Percentiles rank a stretch among this genome's conserved stretches.
phyloP scores from a whole-genome alignment of 2,329 filamentous ascomycete genomes.

The Domatiomyces globalis region DNA sequence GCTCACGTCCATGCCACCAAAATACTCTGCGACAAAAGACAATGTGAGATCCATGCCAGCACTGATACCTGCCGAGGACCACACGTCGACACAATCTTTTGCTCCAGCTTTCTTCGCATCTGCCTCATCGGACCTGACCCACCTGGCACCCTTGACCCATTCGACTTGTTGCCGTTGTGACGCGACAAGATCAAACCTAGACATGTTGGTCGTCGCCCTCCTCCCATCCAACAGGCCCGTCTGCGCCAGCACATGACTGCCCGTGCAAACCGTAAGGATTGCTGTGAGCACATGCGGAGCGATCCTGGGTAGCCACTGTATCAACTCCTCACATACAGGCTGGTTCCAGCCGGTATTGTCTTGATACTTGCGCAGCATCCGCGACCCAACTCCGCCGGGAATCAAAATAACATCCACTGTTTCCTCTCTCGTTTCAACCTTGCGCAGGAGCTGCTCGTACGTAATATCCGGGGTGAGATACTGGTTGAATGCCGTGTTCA shows the following conservation, averaged over 20 bases:
- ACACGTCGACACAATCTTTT: conserved; percentile 29
- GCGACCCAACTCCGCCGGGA: conserved; percentile 45
- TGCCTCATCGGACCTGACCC: conserved; percentile 30
- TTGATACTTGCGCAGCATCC: conserved; percentile 14
- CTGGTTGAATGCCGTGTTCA: conserved; percentile 21
- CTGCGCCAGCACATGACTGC: conserved; percentile 43
- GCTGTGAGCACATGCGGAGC: conserved; percentile 7
- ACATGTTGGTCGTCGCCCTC: conserved; percentile 54
- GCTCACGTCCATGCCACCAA: conserved; percentile 37
- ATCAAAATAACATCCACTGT: conserved; percentile 49
- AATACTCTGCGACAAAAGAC: conserved; percentile 42
- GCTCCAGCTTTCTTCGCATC: conserved; percentile 3
- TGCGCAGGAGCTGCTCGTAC: conserved; percentile 5
- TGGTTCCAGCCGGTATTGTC: conserved; percentile 2
- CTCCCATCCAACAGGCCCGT: conserved; percentile 47
- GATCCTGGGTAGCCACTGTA: neutral
- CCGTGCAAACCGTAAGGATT: conserved; percentile 53
- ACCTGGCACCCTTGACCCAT: conserved; percentile 50
- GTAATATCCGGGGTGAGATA: conserved; percentile 39
- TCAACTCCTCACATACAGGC: neutral
- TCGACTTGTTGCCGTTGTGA: conserved; percentile 37
- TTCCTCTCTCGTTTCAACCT: conserved; percentile 20
- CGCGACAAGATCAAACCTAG: conserved; percentile 37
- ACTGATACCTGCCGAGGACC: conserved; percentile 50
- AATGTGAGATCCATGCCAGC: conserved; percentile 50